Percentiles rank a stretch among this genome's conserved stretches.
Evolutionary conservation across 148 eudicot species (phyloP).

Genomic region (Silene uniflora): DNA sequence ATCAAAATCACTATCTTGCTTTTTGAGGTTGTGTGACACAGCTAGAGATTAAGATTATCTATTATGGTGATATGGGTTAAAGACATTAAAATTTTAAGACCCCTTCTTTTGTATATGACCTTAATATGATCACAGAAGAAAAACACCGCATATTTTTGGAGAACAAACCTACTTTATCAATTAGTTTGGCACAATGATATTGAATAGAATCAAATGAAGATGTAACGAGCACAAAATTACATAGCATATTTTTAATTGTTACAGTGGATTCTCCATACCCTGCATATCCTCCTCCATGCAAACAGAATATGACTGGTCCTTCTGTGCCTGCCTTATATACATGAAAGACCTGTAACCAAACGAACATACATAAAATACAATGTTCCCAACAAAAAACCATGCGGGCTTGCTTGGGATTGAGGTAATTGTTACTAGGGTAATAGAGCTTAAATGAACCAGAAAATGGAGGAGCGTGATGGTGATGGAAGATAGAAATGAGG

Average conservation of each 20-base stretch:
- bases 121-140: not conserved
- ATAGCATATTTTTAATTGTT: conserved; percentile 3
- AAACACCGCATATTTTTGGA: not conserved
- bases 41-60: not conserved
- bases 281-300: conserved; percentile 95
- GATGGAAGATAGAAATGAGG: no score
- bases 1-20: not conserved
- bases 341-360: conserved; percentile 65
- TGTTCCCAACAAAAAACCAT: conserved; percentile 1
- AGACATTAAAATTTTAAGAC: not conserved
- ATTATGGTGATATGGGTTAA: not conserved
- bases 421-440: no score
- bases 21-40: not conserved
- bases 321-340: conserved; percentile 75
- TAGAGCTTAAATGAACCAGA: no score
- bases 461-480: no score
- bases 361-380: not conserved
- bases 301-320: conserved; percentile 88
- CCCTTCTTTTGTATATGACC: not conserved
- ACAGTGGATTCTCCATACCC: conserved; percentile 45
- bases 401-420: no score
- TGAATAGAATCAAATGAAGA: not conserved
- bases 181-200: not conserved
- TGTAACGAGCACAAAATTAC: not conserved
- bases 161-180: not conserved